Conservation (phyloP, 2,329 filamentous ascomycete genomes). For the Furcasterigmium furcatum region DNA sequence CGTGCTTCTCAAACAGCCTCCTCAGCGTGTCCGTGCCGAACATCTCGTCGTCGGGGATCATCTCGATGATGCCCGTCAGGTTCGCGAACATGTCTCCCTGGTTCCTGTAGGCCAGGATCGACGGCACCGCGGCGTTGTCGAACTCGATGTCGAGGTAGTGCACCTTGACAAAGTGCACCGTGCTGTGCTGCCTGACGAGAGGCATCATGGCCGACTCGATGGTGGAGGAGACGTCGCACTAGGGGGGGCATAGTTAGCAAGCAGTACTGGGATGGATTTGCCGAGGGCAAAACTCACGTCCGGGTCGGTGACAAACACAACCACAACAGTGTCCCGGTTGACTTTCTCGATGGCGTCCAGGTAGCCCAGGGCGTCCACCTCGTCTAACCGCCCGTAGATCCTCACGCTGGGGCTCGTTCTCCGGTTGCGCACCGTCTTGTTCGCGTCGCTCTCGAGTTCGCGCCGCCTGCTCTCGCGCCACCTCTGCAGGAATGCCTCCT, state of each 20-base stretch:
- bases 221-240: conserved; percentile 77
- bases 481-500: conserved; percentile 76
- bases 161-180: conserved; percentile 84
- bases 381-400: conserved; percentile 74
- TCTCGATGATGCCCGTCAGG: conserved; percentile 79
- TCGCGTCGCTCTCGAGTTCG: conserved; percentile 68
- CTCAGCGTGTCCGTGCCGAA: conserved; percentile 53
- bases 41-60: conserved; percentile 69
- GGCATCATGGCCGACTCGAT: conserved; percentile 76
- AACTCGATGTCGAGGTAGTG: conserved; percentile 93
- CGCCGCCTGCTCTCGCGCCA: conserved; percentile 81
- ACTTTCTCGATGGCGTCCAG: conserved; percentile 96
- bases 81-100: conserved; percentile 88
- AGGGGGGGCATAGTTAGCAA: conserved; percentile 19
- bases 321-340: conserved; percentile 73
- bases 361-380: conserved; percentile 87
- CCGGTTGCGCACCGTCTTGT: conserved; percentile 53
- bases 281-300: conserved; percentile 55
- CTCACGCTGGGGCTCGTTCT: conserved; percentile 74
- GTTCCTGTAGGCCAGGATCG: conserved; percentile 82
- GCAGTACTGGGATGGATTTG: not conserved
- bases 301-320: conserved; percentile 91
- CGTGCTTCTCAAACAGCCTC: conserved; percentile 49
- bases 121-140: conserved; percentile 82
- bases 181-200: conserved; percentile 67